A percentile compares a stretch with the other conserved stretches of the same genome.
phyloP scores from a whole-genome alignment of 371 early-diverging fungal genomes.

The Nosema muscidifuracis region DNA sequence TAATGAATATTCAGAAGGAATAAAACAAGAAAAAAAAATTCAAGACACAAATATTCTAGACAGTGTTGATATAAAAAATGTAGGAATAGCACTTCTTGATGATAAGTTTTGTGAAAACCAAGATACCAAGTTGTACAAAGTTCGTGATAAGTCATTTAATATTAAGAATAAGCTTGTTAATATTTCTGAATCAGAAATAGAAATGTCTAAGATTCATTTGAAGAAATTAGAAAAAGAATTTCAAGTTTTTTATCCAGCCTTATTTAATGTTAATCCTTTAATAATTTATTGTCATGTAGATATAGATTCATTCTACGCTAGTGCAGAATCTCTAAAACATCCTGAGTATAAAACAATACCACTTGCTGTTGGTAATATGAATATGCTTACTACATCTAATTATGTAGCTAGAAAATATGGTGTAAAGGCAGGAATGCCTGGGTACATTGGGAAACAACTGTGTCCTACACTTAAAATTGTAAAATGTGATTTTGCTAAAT shows the following conservation, averaged over 20 bases:
- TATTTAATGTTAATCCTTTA: slow-evolving; percentile 11
- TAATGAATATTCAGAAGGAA: too few species aligned
- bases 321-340: slow-evolving; percentile 69
- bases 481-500: slow-evolving; percentile 72
- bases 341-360: slow-evolving; percentile 65
- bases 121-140: slow-evolving; percentile 18
- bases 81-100: background rate
- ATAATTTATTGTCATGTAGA: slow-evolving; percentile 67
- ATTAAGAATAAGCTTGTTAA: background rate
- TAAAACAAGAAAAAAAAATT: too few species aligned
- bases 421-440: slow-evolving; percentile 69
- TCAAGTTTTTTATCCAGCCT: slow-evolving; percentile 25
- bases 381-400: slow-evolving; percentile 68
- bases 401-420: slow-evolving; percentile 70
- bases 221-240: background rate
- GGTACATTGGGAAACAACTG: slow-evolving; percentile 65
- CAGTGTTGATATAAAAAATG: background rate
- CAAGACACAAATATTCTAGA: too few species aligned
- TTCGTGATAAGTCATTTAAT: slow-evolving; percentile 9
- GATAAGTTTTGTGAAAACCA: slow-evolving; percentile 32
- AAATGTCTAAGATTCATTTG: background rate
- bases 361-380: slow-evolving; percentile 53
- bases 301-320: slow-evolving; percentile 82
- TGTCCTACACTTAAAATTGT: slow-evolving; percentile 67
- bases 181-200: background rate